These are phyloP conservation scores for Pyrenophora teres DNA, from an alignment of 2,329 filamentous ascomycete genomes.

Conservation along the genomic window DNA sequence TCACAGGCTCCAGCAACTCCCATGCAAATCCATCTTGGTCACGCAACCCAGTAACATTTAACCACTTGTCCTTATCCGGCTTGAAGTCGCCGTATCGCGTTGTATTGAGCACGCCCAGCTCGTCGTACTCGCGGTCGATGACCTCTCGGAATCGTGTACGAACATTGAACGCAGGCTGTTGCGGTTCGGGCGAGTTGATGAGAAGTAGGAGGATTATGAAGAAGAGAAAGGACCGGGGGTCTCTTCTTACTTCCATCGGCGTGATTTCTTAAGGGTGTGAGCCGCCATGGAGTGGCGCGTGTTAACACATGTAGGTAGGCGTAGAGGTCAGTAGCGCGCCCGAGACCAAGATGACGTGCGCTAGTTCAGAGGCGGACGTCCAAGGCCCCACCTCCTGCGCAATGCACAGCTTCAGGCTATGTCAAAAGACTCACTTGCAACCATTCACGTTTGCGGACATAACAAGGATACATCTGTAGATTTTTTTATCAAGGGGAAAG, in stretches of 20 bases:
- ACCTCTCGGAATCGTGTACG: slow-evolving; percentile 51
- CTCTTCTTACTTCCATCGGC: slow-evolving; percentile 46
- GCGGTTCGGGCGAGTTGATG: slow-evolving; percentile 45
- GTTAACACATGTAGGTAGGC: not conserved
- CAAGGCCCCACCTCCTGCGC: no score
- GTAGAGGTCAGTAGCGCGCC: slow-evolving; percentile 1
- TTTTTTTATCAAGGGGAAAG: slow-evolving; percentile 24
- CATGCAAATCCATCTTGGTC: slow-evolving; percentile 76
- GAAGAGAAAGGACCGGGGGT: slow-evolving; percentile 44
- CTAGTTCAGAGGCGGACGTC: slow-evolving; percentile 2
- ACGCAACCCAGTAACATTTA: slow-evolving; percentile 73
- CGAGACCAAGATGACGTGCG: slow-evolving; percentile 8
- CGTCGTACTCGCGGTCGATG: slow-evolving; percentile 56
- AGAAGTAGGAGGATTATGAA: slow-evolving; percentile 46
- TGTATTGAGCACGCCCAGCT: slow-evolving; percentile 51
- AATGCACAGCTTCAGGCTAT: slow-evolving; percentile 14
- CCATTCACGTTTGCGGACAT: not conserved
- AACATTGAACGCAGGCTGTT: slow-evolving; percentile 40
- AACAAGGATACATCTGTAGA: not conserved
- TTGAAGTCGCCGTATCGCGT: slow-evolving; percentile 56
- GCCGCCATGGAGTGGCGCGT: slow-evolving; percentile 35
- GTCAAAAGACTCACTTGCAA: not conserved
- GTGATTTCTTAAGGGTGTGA: slow-evolving; percentile 22
- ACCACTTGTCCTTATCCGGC: slow-evolving; percentile 51
- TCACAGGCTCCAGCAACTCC: slow-evolving; percentile 71